phyloP scores from a whole-genome alignment of 106 monocot species.

The Agapanthus africanus region DNA sequence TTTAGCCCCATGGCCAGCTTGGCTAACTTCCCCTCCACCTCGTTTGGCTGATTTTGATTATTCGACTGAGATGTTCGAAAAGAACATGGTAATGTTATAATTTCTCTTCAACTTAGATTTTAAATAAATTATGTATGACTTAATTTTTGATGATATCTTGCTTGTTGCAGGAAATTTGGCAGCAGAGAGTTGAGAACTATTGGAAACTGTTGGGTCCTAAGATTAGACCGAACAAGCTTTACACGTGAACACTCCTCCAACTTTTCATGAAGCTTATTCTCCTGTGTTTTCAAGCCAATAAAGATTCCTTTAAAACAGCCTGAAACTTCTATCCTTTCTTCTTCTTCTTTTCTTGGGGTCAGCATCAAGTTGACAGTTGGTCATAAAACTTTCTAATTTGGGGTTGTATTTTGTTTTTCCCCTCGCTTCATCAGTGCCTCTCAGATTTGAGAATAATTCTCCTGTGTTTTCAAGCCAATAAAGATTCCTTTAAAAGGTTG shows the following conservation, averaged over 20 bases:
- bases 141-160: too few species aligned
- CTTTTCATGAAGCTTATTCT: background rate
- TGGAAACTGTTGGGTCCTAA: conserved; percentile 64
- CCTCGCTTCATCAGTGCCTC: too few species aligned
- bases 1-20: conserved; percentile 84
- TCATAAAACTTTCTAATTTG: too few species aligned
- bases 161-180: conserved; percentile 74
- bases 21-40: conserved; percentile 64
- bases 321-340: too few species aligned
- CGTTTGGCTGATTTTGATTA: conserved; percentile 66
- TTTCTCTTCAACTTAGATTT: too few species aligned
- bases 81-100: conserved; percentile 82
- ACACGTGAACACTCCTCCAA: too few species aligned
- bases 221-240: conserved; percentile 47
- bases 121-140: too few species aligned
- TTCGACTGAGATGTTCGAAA: conserved; percentile 49
- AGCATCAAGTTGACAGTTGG: conserved; percentile 42
- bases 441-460: too few species aligned
- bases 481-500: conserved; percentile 1
- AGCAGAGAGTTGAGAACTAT: conserved; percentile 50
- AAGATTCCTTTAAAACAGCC: conserved; percentile 16
- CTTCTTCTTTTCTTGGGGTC: too few species aligned
- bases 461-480: background rate
- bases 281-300: background rate
- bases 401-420: too few species aligned